A percentile compares a stretch with the other conserved stretches of the same genome.
phyloP scores from a whole-genome alignment of 2,329 filamentous ascomycete species.

The Tolypocladium capitatum region DNA sequence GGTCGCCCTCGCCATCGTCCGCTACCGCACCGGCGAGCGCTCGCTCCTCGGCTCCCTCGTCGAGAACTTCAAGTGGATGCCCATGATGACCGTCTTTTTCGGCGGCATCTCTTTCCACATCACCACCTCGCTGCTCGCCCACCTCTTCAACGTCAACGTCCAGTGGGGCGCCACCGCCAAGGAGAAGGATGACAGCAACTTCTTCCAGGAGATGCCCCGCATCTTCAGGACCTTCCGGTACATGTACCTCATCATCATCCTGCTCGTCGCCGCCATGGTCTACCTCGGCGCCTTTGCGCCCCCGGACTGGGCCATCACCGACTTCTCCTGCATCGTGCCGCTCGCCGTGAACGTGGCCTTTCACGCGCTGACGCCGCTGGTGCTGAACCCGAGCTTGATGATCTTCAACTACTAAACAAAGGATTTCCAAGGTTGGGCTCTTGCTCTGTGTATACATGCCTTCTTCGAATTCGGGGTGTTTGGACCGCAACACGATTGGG shows the following conservation, averaged over 20 bases:
- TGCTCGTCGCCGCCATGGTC: conserved; percentile 36
- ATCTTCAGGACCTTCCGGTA: conserved; percentile 43
- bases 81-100: conserved; percentile 34
- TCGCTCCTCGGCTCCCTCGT: conserved; percentile 26
- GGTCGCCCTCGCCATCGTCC: conserved; percentile 45
- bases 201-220: conserved; percentile 41
- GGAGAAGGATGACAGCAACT: conserved; percentile 41
- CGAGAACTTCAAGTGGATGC: conserved; percentile 48
- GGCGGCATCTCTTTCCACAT: conserved; percentile 30
- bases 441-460: neutral
- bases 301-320: conserved; percentile 45
- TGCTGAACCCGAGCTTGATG: conserved; percentile 51
- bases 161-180: conserved; percentile 44
- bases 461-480: no score
- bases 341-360: conserved; percentile 26
- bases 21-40: conserved; percentile 46
- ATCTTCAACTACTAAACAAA: conserved; percentile 8
- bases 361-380: conserved; percentile 40
- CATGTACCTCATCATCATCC: conserved; percentile 29
- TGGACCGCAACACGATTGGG: neutral
- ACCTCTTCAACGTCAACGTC: conserved; percentile 30
- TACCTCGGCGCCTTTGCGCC: conserved; percentile 31
- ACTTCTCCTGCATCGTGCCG: conserved; percentile 45
- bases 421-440: no score
- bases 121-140: conserved; percentile 25